Evolutionary conservation across 768 basidiomycete genomes (phyloP).

Genomic region (Lenzites betulinus): DNA sequence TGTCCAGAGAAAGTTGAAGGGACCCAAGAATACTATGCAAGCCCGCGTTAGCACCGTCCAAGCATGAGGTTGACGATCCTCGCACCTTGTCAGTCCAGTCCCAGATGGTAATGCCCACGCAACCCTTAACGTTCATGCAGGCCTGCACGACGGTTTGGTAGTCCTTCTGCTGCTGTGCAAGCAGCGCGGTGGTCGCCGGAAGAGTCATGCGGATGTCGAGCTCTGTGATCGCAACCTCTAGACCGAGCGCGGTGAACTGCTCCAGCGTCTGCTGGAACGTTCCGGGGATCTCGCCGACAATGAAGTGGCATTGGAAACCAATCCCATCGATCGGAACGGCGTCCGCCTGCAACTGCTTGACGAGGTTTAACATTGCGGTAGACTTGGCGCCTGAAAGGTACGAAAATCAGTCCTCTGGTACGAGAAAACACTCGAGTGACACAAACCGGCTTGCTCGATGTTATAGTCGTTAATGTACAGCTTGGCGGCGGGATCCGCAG

Average conservation of each 20-base stretch:
- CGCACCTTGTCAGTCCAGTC: constrained; percentile 41
- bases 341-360: constrained; percentile 46
- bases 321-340: constrained; percentile 61
- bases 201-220: constrained; percentile 64
- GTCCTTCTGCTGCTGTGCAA: constrained; percentile 58
- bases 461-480: constrained; percentile 53
- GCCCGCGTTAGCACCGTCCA: neutral
- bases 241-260: constrained; percentile 57
- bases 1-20: constrained; percentile 36
- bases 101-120: constrained; percentile 44
- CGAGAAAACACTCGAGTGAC: neutral
- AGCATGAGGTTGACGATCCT: neutral
- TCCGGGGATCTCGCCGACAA: constrained; percentile 56
- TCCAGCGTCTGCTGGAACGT: constrained; percentile 48
- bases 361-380: constrained; percentile 55
- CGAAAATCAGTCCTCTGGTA: neutral
- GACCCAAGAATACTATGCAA: constrained; percentile 37
- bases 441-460: constrained; percentile 31
- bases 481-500: constrained; percentile 57
- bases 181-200: constrained; percentile 50
- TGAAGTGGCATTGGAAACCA: constrained; percentile 61
- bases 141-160: constrained; percentile 57
- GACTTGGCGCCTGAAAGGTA: constrained; percentile 47
- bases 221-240: constrained; percentile 71
- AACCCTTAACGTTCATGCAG: constrained; percentile 44